phyloP scores from a whole-genome alignment of 495 filamentous ascomycete species.

The Achaetomiella virescens region DNA sequence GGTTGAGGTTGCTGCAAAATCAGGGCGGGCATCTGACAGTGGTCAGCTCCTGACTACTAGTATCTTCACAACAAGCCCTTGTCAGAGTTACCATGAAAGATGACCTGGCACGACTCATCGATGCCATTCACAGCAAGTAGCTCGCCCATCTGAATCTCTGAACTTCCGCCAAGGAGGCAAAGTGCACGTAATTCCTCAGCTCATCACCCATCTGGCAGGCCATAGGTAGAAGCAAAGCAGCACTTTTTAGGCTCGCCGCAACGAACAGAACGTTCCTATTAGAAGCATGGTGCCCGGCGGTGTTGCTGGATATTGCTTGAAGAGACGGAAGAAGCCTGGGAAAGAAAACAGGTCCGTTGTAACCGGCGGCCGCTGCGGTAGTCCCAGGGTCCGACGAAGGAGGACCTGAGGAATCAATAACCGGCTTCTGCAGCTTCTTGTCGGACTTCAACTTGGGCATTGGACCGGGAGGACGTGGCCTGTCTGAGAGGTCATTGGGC shows the following conservation, averaged over 20 bases:
- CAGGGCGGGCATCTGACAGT: constrained; percentile 48
- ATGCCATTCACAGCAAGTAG: constrained; percentile 52
- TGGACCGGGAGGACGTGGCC: constrained; percentile 13
- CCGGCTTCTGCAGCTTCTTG: constrained; percentile 5
- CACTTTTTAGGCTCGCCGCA: constrained; percentile 51
- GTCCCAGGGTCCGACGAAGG: background rate
- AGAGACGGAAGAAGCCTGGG: constrained; percentile 33
- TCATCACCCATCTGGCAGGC: constrained; percentile 55
- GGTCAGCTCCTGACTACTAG: background rate
- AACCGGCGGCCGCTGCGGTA: constrained; percentile 11
- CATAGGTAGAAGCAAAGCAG: constrained; percentile 49
- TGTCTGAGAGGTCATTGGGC: constrained; percentile 17
- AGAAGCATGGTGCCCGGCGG: constrained; percentile 25
- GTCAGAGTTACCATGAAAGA: constrained; percentile 45
- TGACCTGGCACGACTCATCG: constrained; percentile 46
- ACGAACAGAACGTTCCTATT: constrained; percentile 57
- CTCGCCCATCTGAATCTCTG: constrained; percentile 46
- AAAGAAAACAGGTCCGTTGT: constrained; percentile 38
- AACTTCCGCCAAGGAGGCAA: constrained; percentile 53
- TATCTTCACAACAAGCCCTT: background rate
- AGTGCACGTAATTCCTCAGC: constrained; percentile 53
- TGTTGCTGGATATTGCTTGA: constrained; percentile 36
- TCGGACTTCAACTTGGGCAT: constrained; percentile 19
- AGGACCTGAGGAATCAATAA: background rate
- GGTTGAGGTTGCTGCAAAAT: constrained; percentile 44